Evolutionary conservation across 345 rosid species (phyloP).

Genomic region (Turritis glabra): DNA sequence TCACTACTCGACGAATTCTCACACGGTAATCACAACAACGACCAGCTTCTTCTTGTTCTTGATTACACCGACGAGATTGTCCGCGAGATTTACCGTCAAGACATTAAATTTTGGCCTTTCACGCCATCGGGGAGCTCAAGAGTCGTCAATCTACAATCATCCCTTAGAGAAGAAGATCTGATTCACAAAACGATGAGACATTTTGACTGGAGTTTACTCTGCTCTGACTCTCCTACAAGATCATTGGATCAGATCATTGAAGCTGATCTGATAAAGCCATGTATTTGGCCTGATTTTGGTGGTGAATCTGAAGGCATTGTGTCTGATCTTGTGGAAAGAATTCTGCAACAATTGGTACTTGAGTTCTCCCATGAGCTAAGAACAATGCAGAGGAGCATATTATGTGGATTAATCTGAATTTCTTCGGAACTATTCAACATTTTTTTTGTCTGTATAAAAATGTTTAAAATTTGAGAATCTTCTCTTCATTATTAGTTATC

Average conservation of each 20-base stretch:
- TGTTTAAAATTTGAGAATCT: background rate
- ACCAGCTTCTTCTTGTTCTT: conserved; percentile 46
- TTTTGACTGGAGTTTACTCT: conserved; percentile 50
- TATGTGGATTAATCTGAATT: conserved; percentile 8
- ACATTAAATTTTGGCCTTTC: conserved; percentile 48
- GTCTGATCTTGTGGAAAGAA: conserved; percentile 46
- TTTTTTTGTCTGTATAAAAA: conserved; percentile 31
- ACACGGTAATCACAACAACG: conserved; percentile 27
- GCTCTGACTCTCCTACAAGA: conserved; percentile 12
- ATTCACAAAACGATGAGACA: conserved; percentile 49
- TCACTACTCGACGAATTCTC: conserved; percentile 46
- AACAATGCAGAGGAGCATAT: conserved; percentile 19
- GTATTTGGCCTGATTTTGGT: conserved; percentile 53
- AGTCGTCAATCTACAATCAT: conserved; percentile 13
- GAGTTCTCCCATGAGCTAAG: conserved; percentile 44
- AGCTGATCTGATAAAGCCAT: conserved; percentile 54
- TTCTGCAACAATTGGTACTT: conserved; percentile 51
- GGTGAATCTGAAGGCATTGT: conserved; percentile 52
- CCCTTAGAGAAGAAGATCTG: conserved; percentile 31
- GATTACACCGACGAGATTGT: conserved; percentile 64
- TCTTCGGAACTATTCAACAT: background rate
- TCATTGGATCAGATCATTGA: conserved; percentile 49
- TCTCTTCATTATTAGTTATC: background rate
- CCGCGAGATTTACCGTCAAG: conserved; percentile 40
- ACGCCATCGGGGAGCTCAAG: conserved; percentile 38